Evolutionary conservation across 768 basidiomycete genomes (phyloP), one percentile per base, ranked within the genome.

Genomic region (Suillus hirtellus): DNA sequence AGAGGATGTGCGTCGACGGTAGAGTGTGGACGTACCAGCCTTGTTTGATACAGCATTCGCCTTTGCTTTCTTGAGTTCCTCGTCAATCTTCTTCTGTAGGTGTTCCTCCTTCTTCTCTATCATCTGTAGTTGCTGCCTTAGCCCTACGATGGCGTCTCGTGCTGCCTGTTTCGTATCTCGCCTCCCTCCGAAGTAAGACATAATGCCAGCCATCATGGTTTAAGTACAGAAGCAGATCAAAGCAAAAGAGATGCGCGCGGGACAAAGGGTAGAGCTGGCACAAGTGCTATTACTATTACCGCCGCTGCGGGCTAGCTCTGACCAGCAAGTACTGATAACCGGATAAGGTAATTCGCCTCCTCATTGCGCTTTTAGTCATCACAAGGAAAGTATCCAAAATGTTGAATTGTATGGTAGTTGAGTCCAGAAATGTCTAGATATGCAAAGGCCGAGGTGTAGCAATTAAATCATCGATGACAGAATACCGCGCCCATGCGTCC

Each of bases 101-200:
- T 93, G 84, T 76, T 99, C 96, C 81, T 98, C 97, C 83, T 96
- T 98, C 93, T 98, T 99, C 86, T 98, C 95, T 69, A 99, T 88
- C 89, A 96, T 91, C 78, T 93, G 87, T 66, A 98, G 84, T 75
- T 99, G 95, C 78, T 96, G 90, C 71, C 96, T 87, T 69, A 99
- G 82, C 52, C 84, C 84, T 64, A 99, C 91, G 75, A 99, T 99
- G 55, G 97, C 93, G 74, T 97, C 93, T 66, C 94, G 85, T 52
- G 96, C 89, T 34, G 89, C 81, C 77, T 90, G 87, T 77, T 92
- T 93, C 27, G 93, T 84, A 72, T 96, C 91, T 69, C 87, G 86
- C 67, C 88, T 84, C 58, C 90, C 89, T 14, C 89, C 90, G 75
- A 99, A 95, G 81, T 91, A 96, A 74, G 88, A 90, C 89, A 97